Conservation (phyloP, 2,329 filamentous ascomycete genomes). For the Fonsecaea monophora region DNA sequence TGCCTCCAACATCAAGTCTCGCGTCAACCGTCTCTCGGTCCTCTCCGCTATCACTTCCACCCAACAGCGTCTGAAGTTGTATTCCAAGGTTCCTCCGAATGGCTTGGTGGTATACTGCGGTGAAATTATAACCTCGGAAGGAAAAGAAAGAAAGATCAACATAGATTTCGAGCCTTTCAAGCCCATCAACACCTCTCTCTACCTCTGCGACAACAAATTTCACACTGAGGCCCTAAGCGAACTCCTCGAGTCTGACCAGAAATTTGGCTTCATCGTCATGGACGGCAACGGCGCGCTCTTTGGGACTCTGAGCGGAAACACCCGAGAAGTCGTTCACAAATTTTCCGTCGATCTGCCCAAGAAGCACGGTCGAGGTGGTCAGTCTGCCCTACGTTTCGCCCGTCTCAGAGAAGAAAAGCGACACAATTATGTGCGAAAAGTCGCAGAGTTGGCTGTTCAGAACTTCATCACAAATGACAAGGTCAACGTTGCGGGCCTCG, state of each 20-base stretch:
- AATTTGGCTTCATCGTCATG: conserved; percentile 99
- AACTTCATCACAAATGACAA: conserved; percentile 99
- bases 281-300: conserved; percentile 98
- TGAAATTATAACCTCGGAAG: conserved; percentile 99
- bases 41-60: conserved; percentile 98
- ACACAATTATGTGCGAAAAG: conserved; percentile 99
- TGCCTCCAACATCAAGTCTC: conserved; percentile 99
- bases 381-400: conserved; percentile 98
- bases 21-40: conserved; percentile 97
- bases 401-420: conserved; percentile 99
- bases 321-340: conserved; percentile 94
- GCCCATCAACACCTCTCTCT: conserved; percentile 98
- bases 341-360: conserved; percentile 98
- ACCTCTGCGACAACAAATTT: conserved; percentile 99
- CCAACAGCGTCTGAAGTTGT: conserved; percentile 97
- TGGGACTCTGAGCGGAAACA: conserved; percentile 95
- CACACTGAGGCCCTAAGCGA: conserved; percentile 97
- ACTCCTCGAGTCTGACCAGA: conserved; percentile 97
- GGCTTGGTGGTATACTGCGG: conserved; percentile 98
- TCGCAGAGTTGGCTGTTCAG: conserved; percentile 95
- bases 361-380: conserved; percentile 99
- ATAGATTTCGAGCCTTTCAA: conserved; percentile 99
- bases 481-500: conserved; percentile 94
- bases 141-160: conserved; percentile 99
- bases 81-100: conserved; percentile 98